A percentile compares a stretch with the other conserved stretches of the same genome.
These are phyloP conservation scores for Thermomyces lanuginosus DNA, from an alignment of 2,329 filamentous ascomycete species.

Conservation along the genomic window DNA sequence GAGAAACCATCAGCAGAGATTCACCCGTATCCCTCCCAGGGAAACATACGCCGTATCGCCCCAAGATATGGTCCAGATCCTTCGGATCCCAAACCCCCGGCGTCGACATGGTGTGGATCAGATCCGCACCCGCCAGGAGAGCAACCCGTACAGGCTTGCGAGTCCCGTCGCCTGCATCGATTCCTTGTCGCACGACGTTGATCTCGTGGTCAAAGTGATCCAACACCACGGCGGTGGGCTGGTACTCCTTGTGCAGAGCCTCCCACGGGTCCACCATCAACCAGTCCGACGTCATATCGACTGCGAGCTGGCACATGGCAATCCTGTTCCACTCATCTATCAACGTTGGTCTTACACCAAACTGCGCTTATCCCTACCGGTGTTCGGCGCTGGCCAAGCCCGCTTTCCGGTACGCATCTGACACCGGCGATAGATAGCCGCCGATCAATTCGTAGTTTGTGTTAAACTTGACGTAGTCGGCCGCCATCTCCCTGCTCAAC, in stretches of 20 bases:
- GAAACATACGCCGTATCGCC: slow-evolving; percentile 49
- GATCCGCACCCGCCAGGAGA: slow-evolving; percentile 62
- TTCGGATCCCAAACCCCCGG: slow-evolving; percentile 62
- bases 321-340: slow-evolving; percentile 31
- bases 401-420: slow-evolving; percentile 62
- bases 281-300: slow-evolving; percentile 55
- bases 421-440: slow-evolving; percentile 68
- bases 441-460: slow-evolving; percentile 71
- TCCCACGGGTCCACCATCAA: slow-evolving; percentile 84
- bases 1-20: neutral
- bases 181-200: slow-evolving; percentile 59
- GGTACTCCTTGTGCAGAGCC: slow-evolving; percentile 67
- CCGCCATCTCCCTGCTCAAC: slow-evolving; percentile 73
- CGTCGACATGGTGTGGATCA: slow-evolving; percentile 57
- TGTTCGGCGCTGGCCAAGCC: slow-evolving; percentile 59
- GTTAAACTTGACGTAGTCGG: slow-evolving; percentile 60
- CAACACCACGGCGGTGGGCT: slow-evolving; percentile 74
- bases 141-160: slow-evolving; percentile 57
- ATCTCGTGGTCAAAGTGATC: slow-evolving; percentile 87
- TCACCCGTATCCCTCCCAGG: neutral
- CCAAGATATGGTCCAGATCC: slow-evolving; percentile 77
- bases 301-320: slow-evolving; percentile 73
- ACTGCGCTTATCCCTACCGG: slow-evolving; percentile 27
- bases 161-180: slow-evolving; percentile 48
- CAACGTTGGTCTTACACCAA: slow-evolving; percentile 1